Conservation (phyloP, 139 green algal species). For the Mesotaenium endlicherianum region DNA sequence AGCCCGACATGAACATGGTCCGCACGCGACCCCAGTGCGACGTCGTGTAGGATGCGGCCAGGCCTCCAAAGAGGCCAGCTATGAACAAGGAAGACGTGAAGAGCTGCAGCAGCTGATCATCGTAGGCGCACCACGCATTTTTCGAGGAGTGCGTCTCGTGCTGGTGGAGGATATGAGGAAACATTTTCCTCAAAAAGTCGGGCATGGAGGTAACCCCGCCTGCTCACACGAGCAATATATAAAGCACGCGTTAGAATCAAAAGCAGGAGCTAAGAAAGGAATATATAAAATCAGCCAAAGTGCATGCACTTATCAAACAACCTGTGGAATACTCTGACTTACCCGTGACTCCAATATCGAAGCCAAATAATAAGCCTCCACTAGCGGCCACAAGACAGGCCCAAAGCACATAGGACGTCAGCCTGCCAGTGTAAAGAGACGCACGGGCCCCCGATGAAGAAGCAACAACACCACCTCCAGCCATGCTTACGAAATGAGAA, state of each 20-base stretch:
- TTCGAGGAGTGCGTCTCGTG: constrained; percentile 5
- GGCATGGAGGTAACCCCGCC: constrained; percentile 48
- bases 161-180: constrained; percentile 49
- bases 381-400: constrained; percentile 42
- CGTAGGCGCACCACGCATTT: constrained; percentile 58
- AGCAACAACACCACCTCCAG: too few species aligned
- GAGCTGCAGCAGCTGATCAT: constrained; percentile 65
- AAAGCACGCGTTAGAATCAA: background rate
- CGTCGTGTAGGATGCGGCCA: constrained; percentile 39
- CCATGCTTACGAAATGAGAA: too few species aligned
- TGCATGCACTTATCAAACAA: background rate
- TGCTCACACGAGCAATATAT: background rate
- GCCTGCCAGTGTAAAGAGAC: background rate
- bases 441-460: too few species aligned
- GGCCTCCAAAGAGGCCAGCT: constrained; percentile 46
- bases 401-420: constrained; percentile 20
- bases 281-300: background rate
- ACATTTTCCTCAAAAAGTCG: constrained; percentile 61
- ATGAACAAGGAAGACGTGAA: constrained; percentile 75
- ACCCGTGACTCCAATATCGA: constrained; percentile 61
- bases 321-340: background rate
- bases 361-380: constrained; percentile 62
- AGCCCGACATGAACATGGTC: constrained; percentile 60
- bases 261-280: background rate
- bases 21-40: constrained; percentile 53